Percentiles rank a stretch among this genome's conserved stretches.
Evolutionary conservation across 495 filamentous ascomycete genomes (phyloP).

Genomic region (Cercophora scortea): DNA sequence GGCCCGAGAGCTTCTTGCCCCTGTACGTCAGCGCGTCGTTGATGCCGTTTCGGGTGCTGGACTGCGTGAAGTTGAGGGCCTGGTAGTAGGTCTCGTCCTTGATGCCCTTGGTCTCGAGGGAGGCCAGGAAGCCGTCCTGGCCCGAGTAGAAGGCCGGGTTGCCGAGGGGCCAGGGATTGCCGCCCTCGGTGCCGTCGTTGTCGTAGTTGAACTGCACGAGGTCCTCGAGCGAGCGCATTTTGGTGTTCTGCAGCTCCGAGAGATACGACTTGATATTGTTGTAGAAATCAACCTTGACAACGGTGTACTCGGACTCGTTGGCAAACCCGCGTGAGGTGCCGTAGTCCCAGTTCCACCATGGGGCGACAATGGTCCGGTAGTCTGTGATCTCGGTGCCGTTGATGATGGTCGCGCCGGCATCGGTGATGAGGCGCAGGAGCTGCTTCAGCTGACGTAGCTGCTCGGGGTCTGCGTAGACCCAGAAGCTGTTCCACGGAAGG

Average conservation of each 20-base stretch:
- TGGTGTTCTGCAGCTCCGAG: slow-evolving; percentile 54
- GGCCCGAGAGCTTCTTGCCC: slow-evolving; percentile 43
- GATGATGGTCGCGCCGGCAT: slow-evolving; percentile 59
- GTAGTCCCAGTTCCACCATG: slow-evolving; percentile 70
- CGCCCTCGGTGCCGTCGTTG: slow-evolving; percentile 62
- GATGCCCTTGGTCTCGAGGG: slow-evolving; percentile 48
- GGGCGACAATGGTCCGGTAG: slow-evolving; percentile 51
- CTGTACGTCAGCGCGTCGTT: slow-evolving; percentile 53
- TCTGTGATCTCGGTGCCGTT: slow-evolving; percentile 62
- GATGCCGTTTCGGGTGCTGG: slow-evolving; percentile 54
- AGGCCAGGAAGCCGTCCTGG: slow-evolving; percentile 61
- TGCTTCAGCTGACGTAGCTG: slow-evolving; percentile 46
- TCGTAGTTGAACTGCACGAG: slow-evolving; percentile 60
- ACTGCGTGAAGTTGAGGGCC: slow-evolving; percentile 53
- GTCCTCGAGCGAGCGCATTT: slow-evolving; percentile 56
- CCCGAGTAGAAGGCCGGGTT: slow-evolving; percentile 59
- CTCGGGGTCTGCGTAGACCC: slow-evolving; percentile 46
- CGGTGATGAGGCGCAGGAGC: slow-evolving; percentile 46
- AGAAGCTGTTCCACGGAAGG: slow-evolving; percentile 63
- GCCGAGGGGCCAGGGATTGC: slow-evolving; percentile 45
- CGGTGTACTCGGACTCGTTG: slow-evolving; percentile 65
- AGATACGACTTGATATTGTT: slow-evolving; percentile 64
- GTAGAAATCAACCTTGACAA: slow-evolving; percentile 70
- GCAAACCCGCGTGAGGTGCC: slow-evolving; percentile 52
- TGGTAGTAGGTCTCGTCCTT: slow-evolving; percentile 59